phyloP scores from a whole-genome alignment of 2,329 filamentous ascomycete genomes.

The Penicillium janthinellum region DNA sequence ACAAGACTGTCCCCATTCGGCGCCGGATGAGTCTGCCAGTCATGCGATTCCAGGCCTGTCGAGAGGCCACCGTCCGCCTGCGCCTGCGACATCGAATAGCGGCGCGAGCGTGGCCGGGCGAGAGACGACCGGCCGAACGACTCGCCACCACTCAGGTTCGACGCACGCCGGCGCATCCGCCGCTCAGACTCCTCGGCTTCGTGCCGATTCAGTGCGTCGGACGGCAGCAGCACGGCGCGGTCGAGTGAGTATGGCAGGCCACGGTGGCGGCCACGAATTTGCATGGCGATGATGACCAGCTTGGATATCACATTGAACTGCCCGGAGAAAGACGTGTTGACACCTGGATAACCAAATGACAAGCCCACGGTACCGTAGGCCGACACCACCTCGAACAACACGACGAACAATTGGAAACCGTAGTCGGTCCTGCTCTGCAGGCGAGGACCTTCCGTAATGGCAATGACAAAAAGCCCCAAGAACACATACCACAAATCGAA shows the following conservation, averaged over 20 bases:
- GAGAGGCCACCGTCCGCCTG: constrained; percentile 25
- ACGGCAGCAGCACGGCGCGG: constrained; percentile 68
- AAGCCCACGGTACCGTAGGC: constrained; percentile 94
- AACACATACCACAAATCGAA: constrained; percentile 99
- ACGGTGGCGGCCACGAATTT: constrained; percentile 66
- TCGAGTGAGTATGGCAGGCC: constrained; percentile 68
- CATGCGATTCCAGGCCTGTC: constrained; percentile 30
- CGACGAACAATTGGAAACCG: constrained; percentile 66
- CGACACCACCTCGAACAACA: constrained; percentile 83
- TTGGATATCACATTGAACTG: constrained; percentile 75
- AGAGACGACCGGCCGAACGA: constrained; percentile 27
- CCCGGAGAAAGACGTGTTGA: constrained; percentile 78
- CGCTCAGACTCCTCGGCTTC: constrained; percentile 57
- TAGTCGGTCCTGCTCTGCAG: constrained; percentile 64
- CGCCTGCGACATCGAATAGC: constrained; percentile 20
- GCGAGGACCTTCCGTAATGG: constrained; percentile 78
- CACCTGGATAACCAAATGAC: constrained; percentile 74
- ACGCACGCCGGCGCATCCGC: constrained; percentile 43
- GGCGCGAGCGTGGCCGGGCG: constrained; percentile 26
- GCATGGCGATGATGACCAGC: constrained; percentile 67
- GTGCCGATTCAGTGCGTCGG: constrained; percentile 63
- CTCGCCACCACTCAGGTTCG: constrained; percentile 36
- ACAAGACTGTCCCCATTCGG: constrained; percentile 25
- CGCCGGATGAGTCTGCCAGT: constrained; percentile 22
- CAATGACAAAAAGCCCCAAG: constrained; percentile 86